phyloP scores from a whole-genome alignment of 163 green algal genomes.

The Scenedesmus sp. region DNA sequence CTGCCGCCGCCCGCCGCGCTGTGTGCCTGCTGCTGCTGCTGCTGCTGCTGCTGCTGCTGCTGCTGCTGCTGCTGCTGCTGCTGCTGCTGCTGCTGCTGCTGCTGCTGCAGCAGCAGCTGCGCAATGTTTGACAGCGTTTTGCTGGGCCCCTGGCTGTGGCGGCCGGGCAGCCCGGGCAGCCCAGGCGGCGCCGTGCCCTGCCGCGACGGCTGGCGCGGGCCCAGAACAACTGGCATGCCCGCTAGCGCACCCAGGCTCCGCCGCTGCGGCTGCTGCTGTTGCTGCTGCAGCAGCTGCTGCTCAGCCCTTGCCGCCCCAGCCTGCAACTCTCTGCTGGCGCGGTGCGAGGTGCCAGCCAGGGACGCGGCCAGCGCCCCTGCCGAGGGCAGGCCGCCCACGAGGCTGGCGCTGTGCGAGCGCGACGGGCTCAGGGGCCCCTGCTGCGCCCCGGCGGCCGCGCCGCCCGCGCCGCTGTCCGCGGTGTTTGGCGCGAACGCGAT shows the following conservation, averaged over 20 bases:
- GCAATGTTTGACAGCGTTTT: slow-evolving; percentile 16
- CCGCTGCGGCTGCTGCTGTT: neutral
- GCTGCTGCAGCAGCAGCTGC: slow-evolving; percentile 25
- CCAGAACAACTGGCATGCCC: neutral
- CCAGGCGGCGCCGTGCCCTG: neutral
- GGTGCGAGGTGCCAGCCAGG: neutral
- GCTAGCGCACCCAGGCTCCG: neutral
- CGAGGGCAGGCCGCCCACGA: slow-evolving; percentile 21
- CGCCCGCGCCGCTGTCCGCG: neutral
- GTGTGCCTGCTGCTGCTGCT: slow-evolving; percentile 15
- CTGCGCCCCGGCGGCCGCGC: neutral
- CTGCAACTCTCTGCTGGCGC: neutral
- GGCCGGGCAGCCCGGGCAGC: too few relatives aligned
- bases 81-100: slow-evolving; percentile 24
- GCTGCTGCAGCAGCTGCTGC: slow-evolving; percentile 21
- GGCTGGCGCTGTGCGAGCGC: neutral
- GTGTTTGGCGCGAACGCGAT: slow-evolving; percentile 10
- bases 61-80: slow-evolving; percentile 29
- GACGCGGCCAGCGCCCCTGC: slow-evolving; percentile 12
- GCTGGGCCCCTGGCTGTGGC: neutral
- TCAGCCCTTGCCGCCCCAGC: neutral
- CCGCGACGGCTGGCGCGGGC: neutral
- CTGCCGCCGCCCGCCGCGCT: neutral
- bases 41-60: slow-evolving; percentile 19
- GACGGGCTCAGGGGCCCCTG: neutral